Evolutionary conservation across 495 filamentous ascomycete genomes (phyloP), one percentile per base, ranked within the genome.

Genomic region (Penicillium longicatenatum): DNA sequence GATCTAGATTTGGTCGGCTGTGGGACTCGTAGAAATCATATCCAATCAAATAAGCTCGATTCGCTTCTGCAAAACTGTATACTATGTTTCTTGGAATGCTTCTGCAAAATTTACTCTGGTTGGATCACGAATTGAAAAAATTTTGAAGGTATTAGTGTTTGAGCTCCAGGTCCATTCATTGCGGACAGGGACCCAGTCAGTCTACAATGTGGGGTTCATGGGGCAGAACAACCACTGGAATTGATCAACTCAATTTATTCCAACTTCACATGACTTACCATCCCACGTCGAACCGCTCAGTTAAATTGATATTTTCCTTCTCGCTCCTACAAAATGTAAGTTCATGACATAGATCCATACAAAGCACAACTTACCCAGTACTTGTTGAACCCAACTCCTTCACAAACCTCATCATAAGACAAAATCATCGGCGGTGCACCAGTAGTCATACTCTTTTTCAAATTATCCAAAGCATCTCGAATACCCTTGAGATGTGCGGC

Each of bases 381-480:
- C n/a, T 51, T 39, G 4, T 51, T 50, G 16, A 50, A 50, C 9
- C 48, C 48, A 50, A 50, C 48, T 0, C 48, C 48, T n/a, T 50
- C 29, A 35, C 48, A 50, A 8, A 50, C 48, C 29, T 50, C 48
- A 50, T 50, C 48, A 35, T 50, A 50, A 1, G 26, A 17, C 16
- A 50, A 35, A 19, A 50, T 50, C 48, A 50, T 50, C 30, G 48
- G 48, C 9, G 48, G 48, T 4, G 48, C 48, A 16, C 48, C 48
- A 31, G 19, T 17, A 35, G 30, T 29, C 48, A 50, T 50, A 35
- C 48, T 50, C 30, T 20, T 50, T 20, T 50, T 50, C 48, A 50
- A 33, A 16, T 33, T 33, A 20, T 50, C 48, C 48, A 50, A 50
- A 31, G 48, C 29, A 50, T 50, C 48, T 9, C 48, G 48, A 35